Percentiles rank a stretch among this genome's conserved stretches.
phyloP scores from a whole-genome alignment of 2,329 filamentous ascomycete genomes.

The Beauveria caledonica region DNA sequence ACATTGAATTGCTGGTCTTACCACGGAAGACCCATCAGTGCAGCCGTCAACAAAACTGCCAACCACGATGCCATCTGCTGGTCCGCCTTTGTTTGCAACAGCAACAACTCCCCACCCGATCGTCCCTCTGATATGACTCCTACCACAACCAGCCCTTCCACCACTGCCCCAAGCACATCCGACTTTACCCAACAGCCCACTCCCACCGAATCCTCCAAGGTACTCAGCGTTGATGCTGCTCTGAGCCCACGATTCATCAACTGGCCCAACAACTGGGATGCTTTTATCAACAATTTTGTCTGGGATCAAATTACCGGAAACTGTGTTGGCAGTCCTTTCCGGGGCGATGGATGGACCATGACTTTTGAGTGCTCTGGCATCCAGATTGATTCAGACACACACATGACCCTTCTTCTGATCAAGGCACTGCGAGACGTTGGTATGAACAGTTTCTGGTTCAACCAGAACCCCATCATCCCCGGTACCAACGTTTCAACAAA shows the following conservation, averaged over 20 bases:
- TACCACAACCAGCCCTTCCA: constrained; percentile 26
- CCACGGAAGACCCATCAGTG: constrained; percentile 30
- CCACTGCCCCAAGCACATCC: constrained; percentile 24
- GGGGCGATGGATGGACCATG: constrained; percentile 28
- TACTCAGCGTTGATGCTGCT: constrained; percentile 23
- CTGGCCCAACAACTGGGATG: constrained; percentile 30
- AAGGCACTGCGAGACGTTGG: constrained; percentile 31
- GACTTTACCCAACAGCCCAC: constrained; percentile 21
- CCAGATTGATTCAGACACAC: constrained; percentile 30
- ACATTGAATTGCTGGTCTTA: constrained; percentile 35
- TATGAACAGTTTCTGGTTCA: constrained; percentile 31
- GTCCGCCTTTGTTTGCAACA: constrained; percentile 35
- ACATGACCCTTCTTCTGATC: constrained; percentile 31
- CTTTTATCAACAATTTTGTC: constrained; percentile 32
- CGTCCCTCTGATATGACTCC: constrained; percentile 28
- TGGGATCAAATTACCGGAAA: constrained; percentile 30
- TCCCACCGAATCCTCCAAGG: constrained; percentile 25
- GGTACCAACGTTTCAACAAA: constrained; percentile 23
- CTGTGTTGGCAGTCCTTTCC: constrained; percentile 25
- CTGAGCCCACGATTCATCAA: constrained; percentile 32
- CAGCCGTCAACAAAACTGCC: constrained; percentile 30
- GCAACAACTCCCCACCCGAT: constrained; percentile 24
- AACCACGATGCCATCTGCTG: constrained; percentile 30
- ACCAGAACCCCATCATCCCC: constrained; percentile 30
- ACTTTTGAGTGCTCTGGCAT: constrained; percentile 29